phyloP scores from a whole-genome alignment of 2,329 filamentous ascomycete species.

The Colletotrichum spinosum region DNA sequence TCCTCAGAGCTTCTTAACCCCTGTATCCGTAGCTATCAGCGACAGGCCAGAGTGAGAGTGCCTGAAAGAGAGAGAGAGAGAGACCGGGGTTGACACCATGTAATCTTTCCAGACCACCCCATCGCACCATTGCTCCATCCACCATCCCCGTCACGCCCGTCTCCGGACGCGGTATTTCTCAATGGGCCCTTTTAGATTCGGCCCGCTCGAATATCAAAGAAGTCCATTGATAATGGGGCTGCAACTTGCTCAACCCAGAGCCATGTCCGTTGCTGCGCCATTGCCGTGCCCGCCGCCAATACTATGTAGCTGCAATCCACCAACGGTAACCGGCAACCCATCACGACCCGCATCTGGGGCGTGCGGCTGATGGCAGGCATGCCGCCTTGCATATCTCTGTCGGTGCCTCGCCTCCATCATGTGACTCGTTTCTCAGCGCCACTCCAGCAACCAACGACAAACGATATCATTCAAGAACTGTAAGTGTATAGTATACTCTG shows the following conservation, averaged over 20 bases:
- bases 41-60: too few species aligned
- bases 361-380: constrained; percentile 19
- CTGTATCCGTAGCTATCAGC: too few species aligned
- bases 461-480: too few species aligned
- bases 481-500: too few species aligned
- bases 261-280: constrained; percentile 1
- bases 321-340: background rate
- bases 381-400: constrained; percentile 4
- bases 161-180: background rate
- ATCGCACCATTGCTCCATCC: background rate
- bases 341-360: background rate
- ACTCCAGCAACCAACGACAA: background rate
- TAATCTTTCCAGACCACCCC: background rate
- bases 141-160: background rate
- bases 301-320: background rate
- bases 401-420: background rate
- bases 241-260: background rate
- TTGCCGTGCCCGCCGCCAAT: background rate
- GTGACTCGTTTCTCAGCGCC: background rate
- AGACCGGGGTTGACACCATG: constrained; percentile 26
- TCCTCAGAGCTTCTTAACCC: too few species aligned
- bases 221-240: constrained; percentile 6
- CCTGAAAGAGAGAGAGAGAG: background rate
- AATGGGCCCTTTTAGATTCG: background rate
- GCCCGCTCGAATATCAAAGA: constrained; percentile 11